Evolutionary conservation across 371 early-diverging fungal species (phyloP).

Genomic region (Mortierella sp.): DNA sequence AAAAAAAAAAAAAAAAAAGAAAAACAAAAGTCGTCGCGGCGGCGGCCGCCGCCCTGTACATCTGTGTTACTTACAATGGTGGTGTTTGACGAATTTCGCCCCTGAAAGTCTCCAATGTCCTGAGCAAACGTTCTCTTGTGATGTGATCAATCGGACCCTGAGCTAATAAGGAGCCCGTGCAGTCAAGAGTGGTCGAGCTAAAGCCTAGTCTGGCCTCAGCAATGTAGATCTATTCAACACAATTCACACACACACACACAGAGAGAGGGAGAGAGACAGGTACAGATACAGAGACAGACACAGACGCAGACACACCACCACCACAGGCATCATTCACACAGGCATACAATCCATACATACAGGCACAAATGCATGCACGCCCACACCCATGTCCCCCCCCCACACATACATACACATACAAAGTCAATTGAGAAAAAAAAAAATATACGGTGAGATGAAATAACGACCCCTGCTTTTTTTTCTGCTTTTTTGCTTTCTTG

Average conservation of each 20-base stretch:
- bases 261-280: neutral
- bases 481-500: too few relatives aligned
- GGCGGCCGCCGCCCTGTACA: neutral
- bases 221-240: conserved; percentile 40
- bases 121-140: conserved; percentile 46
- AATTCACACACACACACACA: too few relatives aligned
- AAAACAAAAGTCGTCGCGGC: too few relatives aligned
- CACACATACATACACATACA: too few relatives aligned
- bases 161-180: conserved; percentile 53
- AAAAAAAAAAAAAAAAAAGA: neutral
- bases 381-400: too few relatives aligned
- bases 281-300: neutral
- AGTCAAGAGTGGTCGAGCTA: conserved; percentile 61
- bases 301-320: neutral
- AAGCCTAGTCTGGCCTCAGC: conserved; percentile 61
- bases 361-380: too few relatives aligned
- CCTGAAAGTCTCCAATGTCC: conserved; percentile 50
- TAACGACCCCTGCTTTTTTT: neutral
- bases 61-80: conserved; percentile 56
- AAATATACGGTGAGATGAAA: conserved; percentile 36
- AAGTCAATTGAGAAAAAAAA: conserved; percentile 22
- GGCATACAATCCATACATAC: neutral
- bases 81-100: conserved; percentile 64
- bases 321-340: too few relatives aligned
- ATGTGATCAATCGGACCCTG: conserved; percentile 37